Evolutionary conservation across 345 rosid genomes (phyloP), one percentile per base, ranked within the genome.

Genomic region (Pseudoturritis turrita): DNA sequence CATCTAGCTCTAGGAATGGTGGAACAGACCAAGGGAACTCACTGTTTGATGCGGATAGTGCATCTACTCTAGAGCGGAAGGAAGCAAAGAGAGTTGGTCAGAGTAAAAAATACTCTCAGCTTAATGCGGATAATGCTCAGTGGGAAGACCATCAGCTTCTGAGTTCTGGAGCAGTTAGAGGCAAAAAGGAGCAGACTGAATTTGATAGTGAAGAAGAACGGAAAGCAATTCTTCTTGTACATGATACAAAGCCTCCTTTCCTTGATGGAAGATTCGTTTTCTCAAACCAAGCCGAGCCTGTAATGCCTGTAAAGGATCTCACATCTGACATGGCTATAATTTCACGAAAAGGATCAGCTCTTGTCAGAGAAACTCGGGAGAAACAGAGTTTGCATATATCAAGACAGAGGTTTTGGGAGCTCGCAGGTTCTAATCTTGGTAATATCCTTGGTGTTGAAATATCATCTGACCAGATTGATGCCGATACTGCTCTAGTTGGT

Each of bases 241-340:
- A 91, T 71, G 96, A 95, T 79, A 91, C 97, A 13, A 95, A 89
- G 71, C 99, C 99, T 71, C 99, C 96, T 64, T 95, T 95, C 82
- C 81, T 95, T 81, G 99, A 91, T 81, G 99, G 97, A 43, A 88
- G 97, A 85, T 84, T 89, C 39, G 96, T 95, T 46, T 95, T 78
- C 69, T 91, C 99, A 22, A 95, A 95, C 83, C 97, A 95, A 82
- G 97, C 96, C 10, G 97, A 91, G 80, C 99, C 99, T n/a, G 65
- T 95, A 71, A 89, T 95, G 96, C 99, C 98, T 15, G 71, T 95
- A 73, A 95, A 95, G 78, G 99, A 95, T 83, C 96, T 96, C 14
- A 95, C 98, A 4, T 95, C 99, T 67, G 96, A 95, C 62, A 91
- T 95, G 99, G 99, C 98, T 63, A 95, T 91, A 65, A 95, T 95